Base-by-base conservation (phyloP, 495 filamentous ascomycete species). In the Penicillium bovifimosum region DNA sequence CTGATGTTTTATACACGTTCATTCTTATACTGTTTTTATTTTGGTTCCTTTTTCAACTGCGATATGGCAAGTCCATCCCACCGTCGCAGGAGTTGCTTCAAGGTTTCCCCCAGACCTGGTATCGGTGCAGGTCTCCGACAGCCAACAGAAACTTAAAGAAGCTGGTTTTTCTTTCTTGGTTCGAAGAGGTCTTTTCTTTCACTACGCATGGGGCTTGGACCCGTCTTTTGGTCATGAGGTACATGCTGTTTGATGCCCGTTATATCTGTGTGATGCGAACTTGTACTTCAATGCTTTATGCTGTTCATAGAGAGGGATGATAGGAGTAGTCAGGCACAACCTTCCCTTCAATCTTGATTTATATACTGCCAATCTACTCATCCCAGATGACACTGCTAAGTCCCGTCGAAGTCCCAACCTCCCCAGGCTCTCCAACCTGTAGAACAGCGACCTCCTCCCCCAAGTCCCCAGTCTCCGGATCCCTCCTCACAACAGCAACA, bases 301-400 rank as follows among this genome's bases (percentile, higher is more conserved):
- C 20, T 42, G 29, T 42, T 54, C 34, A 49, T 54, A 47, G 52
- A 53, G 43, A 49, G 26, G 18, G 46, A 33, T 36, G 20, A 38
- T 41, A 6, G 28, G 18, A 27, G 16, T 42, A 17, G 2, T 24
- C 10, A 18, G 17, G 9, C 10, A 33, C 26, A 7, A 14, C 24
- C 3, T 41, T 20, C 17, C 46, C 44, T 44, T n/a, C 39, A n/a
- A 47, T 36, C 13, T 32, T 39, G 50, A 29, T 45, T 36, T 48
- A 28, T 27, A 39, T 43, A 44, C 46, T 41, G 6, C 11, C 9
- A 26, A 47, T 57, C 18, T 69, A 76, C 65, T 88, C 81, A 47
- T 76, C 75, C 75, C 84, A 88, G 51, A 86, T 72, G 14, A 83
- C 78, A 61, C 77, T 76, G 41, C 77, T 85, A 47, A 85, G 49